A percentile compares a stretch with the other conserved stretches of the same genome.
Conservation (phyloP, 495 filamentous ascomycete species). For the Penicillium coprophilum region DNA sequence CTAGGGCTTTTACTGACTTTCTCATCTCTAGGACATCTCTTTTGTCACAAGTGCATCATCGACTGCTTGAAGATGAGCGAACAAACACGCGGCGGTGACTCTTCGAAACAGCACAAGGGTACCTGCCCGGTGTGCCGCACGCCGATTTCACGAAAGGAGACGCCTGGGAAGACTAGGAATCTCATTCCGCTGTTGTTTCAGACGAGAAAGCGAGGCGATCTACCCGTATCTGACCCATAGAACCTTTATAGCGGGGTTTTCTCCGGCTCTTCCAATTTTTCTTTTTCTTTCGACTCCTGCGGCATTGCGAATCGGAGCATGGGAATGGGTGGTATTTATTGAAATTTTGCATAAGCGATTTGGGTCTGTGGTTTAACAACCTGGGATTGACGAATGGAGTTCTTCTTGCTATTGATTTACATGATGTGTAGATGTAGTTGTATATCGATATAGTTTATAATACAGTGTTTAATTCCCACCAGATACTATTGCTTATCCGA, state of each 20-base stretch:
- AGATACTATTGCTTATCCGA: slow-evolving; percentile 5
- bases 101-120: slow-evolving; percentile 27
- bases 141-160: slow-evolving; percentile 31
- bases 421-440: neutral
- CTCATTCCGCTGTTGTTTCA: slow-evolving; percentile 59
- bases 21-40: slow-evolving; percentile 67
- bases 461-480: neutral
- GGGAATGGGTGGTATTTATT: neutral
- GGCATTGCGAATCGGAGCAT: slow-evolving; percentile 9
- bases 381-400: neutral
- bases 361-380: neutral
- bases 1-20: slow-evolving; percentile 2
- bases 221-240: neutral
- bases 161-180: slow-evolving; percentile 30
- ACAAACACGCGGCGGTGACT: slow-evolving; percentile 34
- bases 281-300: neutral
- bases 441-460: neutral
- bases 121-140: slow-evolving; percentile 53
- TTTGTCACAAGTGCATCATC: slow-evolving; percentile 80
- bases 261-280: neutral
- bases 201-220: slow-evolving; percentile 33
- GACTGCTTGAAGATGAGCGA: slow-evolving; percentile 66
- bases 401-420: neutral
- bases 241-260: neutral
- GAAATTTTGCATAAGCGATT: neutral